Conservation (phyloP, 768 basidiomycete genomes). For the Boletellus emodensis region DNA sequence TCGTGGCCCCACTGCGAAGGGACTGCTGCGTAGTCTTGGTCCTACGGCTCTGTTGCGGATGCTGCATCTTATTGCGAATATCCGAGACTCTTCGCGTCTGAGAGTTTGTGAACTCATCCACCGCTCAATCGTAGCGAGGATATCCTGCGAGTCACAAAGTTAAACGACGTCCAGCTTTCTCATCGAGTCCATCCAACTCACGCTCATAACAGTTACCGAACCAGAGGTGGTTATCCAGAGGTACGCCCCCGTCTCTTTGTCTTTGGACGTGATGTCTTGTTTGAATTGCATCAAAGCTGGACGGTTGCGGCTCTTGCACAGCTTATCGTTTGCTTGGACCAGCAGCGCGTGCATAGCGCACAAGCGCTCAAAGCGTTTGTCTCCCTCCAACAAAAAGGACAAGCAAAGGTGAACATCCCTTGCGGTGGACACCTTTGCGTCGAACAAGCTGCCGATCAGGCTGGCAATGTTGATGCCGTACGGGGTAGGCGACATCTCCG, state of each 20-base stretch:
- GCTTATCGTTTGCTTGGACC: constrained; percentile 28
- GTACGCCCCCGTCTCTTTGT: constrained; percentile 13
- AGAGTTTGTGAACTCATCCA: constrained; percentile 21
- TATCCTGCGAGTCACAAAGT: constrained; percentile 21
- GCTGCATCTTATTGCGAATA: background rate
- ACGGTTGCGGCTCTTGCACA: constrained; percentile 28
- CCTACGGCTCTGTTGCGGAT: constrained; percentile 21
- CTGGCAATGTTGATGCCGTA: constrained; percentile 29
- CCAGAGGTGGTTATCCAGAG: constrained; percentile 19
- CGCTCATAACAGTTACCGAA: constrained; percentile 16
- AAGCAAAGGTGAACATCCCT: constrained; percentile 32
- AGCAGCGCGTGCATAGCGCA: constrained; percentile 36
- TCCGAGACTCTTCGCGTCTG: constrained; percentile 14
- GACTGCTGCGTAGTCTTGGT: constrained; percentile 25
- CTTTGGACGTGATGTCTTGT: constrained; percentile 8
- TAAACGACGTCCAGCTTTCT: background rate
- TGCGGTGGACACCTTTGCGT: constrained; percentile 17
- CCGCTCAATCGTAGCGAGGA: constrained; percentile 23
- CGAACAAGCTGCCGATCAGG: constrained; percentile 32
- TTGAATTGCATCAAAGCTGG: constrained; percentile 18
- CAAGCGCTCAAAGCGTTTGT: constrained; percentile 24
- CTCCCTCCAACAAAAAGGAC: constrained; percentile 17
- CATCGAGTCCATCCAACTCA: constrained; percentile 6
- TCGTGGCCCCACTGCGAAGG: constrained; percentile 37
- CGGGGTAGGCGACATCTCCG: constrained; percentile 6